Evolutionary conservation across 345 rosid genomes (phyloP).

Genomic region (Hibiscus tridactylites): DNA sequence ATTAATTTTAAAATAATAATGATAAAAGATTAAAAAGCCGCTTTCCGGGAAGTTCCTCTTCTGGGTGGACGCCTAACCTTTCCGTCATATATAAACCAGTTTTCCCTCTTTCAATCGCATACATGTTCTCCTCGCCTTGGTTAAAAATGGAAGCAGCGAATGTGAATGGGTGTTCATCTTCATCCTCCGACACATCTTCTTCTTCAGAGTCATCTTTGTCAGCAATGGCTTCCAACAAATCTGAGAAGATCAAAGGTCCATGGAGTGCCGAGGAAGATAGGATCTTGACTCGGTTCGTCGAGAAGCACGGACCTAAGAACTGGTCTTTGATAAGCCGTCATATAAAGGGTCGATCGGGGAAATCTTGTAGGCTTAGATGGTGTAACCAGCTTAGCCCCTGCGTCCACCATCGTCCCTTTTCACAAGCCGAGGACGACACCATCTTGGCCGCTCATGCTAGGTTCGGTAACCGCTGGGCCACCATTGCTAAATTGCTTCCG

Average conservation of each 20-base stretch:
- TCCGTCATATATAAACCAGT: slow-evolving; percentile 10
- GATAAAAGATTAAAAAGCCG: slow-evolving; percentile 15
- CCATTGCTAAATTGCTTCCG: slow-evolving; percentile 46
- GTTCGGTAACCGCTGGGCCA: slow-evolving; percentile 57
- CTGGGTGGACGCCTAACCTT: slow-evolving; percentile 7
- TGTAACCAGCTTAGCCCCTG: slow-evolving; percentile 51
- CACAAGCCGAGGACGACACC: slow-evolving; percentile 40
- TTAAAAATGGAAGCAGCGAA: slow-evolving; percentile 27
- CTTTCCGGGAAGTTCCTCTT: slow-evolving; percentile 34
- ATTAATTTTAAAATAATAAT: no score
- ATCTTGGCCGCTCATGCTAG: slow-evolving; percentile 52
- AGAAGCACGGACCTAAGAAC: slow-evolving; percentile 45
- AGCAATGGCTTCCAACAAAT: slow-evolving; percentile 12
- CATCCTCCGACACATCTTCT: slow-evolving; percentile 40
- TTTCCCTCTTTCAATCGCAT: background rate
- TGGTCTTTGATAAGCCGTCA: slow-evolving; percentile 52
- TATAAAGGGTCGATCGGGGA: slow-evolving; percentile 51
- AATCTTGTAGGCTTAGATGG: slow-evolving; percentile 52
- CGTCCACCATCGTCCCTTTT: slow-evolving; percentile 52
- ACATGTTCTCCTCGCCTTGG: background rate
- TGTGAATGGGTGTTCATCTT: slow-evolving; percentile 29
- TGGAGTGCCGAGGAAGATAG: slow-evolving; percentile 71
- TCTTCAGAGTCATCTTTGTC: slow-evolving; percentile 34
- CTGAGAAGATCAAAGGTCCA: slow-evolving; percentile 50
- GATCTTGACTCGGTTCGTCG: slow-evolving; percentile 46